These are phyloP conservation scores for sweet orange (Citrus sinensis) DNA, from an alignment of 345 rosid genomes.

Conservation along the genomic window DNA sequence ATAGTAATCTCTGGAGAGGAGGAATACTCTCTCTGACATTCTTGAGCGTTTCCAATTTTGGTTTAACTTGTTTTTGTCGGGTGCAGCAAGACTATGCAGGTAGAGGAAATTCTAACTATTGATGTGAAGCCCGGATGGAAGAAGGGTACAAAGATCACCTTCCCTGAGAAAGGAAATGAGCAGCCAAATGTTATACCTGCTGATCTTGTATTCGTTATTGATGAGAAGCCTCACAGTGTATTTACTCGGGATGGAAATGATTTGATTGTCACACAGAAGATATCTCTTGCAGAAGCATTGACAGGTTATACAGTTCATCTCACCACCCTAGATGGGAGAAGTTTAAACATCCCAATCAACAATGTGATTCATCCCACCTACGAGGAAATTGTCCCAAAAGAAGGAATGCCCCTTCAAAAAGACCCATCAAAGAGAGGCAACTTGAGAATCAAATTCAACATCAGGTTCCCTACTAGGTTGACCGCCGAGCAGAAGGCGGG, in stretches of 20 bases:
- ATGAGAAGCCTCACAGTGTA: slow-evolving; percentile 58
- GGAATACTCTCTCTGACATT: not conserved
- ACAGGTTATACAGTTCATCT: slow-evolving; percentile 49
- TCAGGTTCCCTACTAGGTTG: slow-evolving; percentile 54
- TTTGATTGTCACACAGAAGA: slow-evolving; percentile 37
- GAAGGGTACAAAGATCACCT: slow-evolving; percentile 55
- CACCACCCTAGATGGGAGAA: slow-evolving; percentile 56
- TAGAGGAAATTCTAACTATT: slow-evolving; percentile 42
- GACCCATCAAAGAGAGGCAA: slow-evolving; percentile 57
- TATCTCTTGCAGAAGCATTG: slow-evolving; percentile 56
- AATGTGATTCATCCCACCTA: slow-evolving; percentile 50
- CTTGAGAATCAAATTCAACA: slow-evolving; percentile 55
- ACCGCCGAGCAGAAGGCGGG: slow-evolving; percentile 52
- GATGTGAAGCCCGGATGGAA: slow-evolving; percentile 58
- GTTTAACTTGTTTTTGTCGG: not conserved
- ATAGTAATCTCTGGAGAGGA: not conserved
- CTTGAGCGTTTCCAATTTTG: not conserved
- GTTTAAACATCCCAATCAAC: slow-evolving; percentile 37
- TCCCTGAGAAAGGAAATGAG: slow-evolving; percentile 49
- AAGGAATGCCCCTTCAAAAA: slow-evolving; percentile 66
- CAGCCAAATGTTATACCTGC: slow-evolving; percentile 41
- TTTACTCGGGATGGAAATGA: slow-evolving; percentile 62
- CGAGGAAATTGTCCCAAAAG: slow-evolving; percentile 47
- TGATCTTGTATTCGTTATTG: slow-evolving; percentile 50
- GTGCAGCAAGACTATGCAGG: slow-evolving; percentile 33